Evolutionary conservation across 2,329 filamentous ascomycete genomes (phyloP).

Genomic region (Scedosporium boydii): DNA sequence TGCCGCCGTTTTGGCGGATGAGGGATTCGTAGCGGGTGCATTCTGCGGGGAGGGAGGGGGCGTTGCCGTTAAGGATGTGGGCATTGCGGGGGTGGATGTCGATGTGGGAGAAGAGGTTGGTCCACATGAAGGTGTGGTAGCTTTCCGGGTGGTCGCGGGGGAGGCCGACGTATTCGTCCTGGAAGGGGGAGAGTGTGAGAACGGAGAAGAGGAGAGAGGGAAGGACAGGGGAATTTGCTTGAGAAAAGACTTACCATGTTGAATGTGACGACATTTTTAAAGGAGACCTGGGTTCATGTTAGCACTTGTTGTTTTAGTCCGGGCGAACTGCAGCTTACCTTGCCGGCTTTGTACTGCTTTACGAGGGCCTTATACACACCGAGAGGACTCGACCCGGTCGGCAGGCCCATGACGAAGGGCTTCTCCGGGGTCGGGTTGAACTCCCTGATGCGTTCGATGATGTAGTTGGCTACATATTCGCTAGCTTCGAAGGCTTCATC

Average conservation of each 20-base stretch:
- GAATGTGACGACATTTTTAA: constrained; percentile 83
- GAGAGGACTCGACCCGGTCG: constrained; percentile 74
- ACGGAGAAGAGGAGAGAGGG: not conserved
- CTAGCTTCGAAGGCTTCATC: constrained; percentile 61
- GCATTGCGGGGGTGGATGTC: constrained; percentile 76
- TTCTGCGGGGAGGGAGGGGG: constrained; percentile 63
- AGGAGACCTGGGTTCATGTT: constrained; percentile 53
- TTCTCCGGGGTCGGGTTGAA: constrained; percentile 63
- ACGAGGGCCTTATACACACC: constrained; percentile 71
- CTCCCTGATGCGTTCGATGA: constrained; percentile 70
- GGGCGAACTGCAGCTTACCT: constrained; percentile 24
- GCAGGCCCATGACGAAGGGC: constrained; percentile 75
- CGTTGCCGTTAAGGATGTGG: constrained; percentile 77
- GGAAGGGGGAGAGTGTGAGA: not conserved
- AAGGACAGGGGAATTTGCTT: too few species aligned
- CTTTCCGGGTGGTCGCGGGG: constrained; percentile 75
- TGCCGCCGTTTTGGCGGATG: constrained; percentile 65
- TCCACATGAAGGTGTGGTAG: constrained; percentile 92
- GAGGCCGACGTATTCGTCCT: constrained; percentile 82
- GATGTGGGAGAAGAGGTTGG: constrained; percentile 79
- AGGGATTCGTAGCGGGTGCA: constrained; percentile 71
- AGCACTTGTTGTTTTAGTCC: constrained; percentile 14
- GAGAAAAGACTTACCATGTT: constrained; percentile 57
- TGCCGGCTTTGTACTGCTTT: constrained; percentile 56
- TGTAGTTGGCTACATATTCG: constrained; percentile 71